Evolutionary conservation across 495 filamentous ascomycete genomes (phyloP).

Genomic region (Viridothelium virens): DNA sequence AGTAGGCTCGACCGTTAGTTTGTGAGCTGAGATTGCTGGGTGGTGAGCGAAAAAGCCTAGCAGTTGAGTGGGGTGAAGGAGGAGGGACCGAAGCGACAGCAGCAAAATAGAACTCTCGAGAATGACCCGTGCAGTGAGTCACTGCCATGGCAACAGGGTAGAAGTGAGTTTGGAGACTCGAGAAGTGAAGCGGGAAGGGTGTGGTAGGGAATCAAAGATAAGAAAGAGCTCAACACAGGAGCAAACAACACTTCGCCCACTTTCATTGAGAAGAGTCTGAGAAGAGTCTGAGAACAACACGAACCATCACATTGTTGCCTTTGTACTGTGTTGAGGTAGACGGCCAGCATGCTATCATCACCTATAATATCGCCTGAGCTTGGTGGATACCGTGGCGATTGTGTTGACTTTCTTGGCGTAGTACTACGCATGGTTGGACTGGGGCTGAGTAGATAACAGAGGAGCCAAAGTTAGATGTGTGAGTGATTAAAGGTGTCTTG

Average conservation of each 20-base stretch:
- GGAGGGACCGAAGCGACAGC: neutral
- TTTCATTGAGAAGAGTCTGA: neutral
- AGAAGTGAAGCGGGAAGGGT: neutral
- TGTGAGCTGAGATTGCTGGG: neutral
- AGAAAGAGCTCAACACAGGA: no score
- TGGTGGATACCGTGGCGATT: neutral
- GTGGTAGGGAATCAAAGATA: no score
- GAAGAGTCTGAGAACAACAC: neutral
- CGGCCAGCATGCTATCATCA: neutral
- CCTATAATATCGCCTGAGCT: neutral
- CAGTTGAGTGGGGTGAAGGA: neutral
- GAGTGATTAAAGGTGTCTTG: no score
- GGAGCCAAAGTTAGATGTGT: neutral
- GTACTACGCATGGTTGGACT: neutral
- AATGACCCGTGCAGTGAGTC: neutral
- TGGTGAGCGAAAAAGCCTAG: neutral
- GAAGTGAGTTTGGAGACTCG: neutral
- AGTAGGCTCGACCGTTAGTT: neutral
- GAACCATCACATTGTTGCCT: no score
- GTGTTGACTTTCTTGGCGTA: neutral
- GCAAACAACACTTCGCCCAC: no score
- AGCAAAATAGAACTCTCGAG: neutral
- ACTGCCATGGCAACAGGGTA: neutral
- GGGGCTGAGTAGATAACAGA: neutral
- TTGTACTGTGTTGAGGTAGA: neutral